Base-by-base conservation (phyloP, 176 grass and related monocot species). In the Metroxylon sagu region DNA sequence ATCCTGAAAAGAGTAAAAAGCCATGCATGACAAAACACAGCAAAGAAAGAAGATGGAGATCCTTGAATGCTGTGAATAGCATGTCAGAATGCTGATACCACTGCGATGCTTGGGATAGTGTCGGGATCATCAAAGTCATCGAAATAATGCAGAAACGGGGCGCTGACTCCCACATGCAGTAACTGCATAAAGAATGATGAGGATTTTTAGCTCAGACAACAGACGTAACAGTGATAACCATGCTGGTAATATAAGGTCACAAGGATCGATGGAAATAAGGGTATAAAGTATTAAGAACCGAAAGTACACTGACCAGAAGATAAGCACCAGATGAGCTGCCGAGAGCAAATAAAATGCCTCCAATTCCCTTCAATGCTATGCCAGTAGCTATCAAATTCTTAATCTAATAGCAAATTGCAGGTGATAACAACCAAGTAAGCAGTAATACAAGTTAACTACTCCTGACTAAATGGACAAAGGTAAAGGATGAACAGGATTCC, bases 321-420 rank as follows among this genome's bases (percentile, higher is more conserved):
- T 18, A 21, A 25, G 18, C 35, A 50, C 43, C 59, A 70, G 50
- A 31, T 60, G 14, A 31, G 55, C 52, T 77, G 19, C 39, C 61
- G n/a, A 64, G 17, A 18, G 25, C 14, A 49, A 77, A 57, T 57
- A 61, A 30, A 77, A 52, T 28, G 3, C 55, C 56, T 60, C 39
- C 43, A 4, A 64, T 50, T 48, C 61, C 35, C 61, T 64, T 64
- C 25, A 64, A 16, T n/a, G 31, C 61, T 64, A 64, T 48, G 2
- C 48, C 65, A 18, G 17, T 21, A 77, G 60, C 74, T 55, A 70
- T 25, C 16, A 70, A 18, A 30, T 50, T 14, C 25, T 60, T 51
- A 57, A 56, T 67, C 62, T 62, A 31, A 16, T 52, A 56, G 59
- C 51, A 68, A 56, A 39, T 39, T 39, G 12, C 35, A 39, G 1